Base-by-base conservation (phyloP, 2,329 filamentous ascomycete species). In the Neonectria magnoliae region DNA sequence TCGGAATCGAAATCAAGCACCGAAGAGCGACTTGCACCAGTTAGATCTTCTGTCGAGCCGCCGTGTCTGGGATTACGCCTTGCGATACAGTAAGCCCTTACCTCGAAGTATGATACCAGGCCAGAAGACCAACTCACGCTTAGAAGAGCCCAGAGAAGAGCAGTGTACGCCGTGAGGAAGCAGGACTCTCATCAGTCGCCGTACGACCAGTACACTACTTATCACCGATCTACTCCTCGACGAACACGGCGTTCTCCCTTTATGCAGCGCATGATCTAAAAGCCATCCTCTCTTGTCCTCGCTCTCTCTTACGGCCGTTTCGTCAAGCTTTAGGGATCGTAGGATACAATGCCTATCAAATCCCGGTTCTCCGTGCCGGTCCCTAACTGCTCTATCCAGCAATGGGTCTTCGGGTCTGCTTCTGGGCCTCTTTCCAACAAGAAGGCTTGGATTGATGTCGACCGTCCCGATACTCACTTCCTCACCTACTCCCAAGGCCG, bases 401-500 rank as follows among this genome's bases (percentile, higher is more conserved):
- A 82, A 77, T 88, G 85, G 82, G 82, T 88, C 9, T 88, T 88
- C 60, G 84, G 81, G 18, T 83, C 84, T 2, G 79, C 81, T 1
- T 80, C 76, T 42, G 80, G 73, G 6, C 75, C 79, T 7, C 77
- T 88, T 6, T 71, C 80, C 2, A 78, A 85, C 53, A 78, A 75
- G 50, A 79, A 81, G 57, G 78, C 81, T 38, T 87, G 90, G 71
- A 82, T 93, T 56, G 91, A 94, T 71, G 87, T 91, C 9, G 84
- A 88, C 38, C 81, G 85, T 1, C 90, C 93, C 1, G 86, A 92
- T 7, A 89, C 86, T 9, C 88, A 91, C 71, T 88, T 84, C 69
- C 81, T 96, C 42, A 91, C 90, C 4, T 81, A 87, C 42, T 76
- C 84, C 67, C 84, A 86, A 64, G 92, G 90, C 76, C 89, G 92